Percentiles rank a stretch among this genome's conserved stretches.
phyloP scores from a whole-genome alignment of 2,329 filamentous ascomycete species.

The Fusarium foetens region DNA sequence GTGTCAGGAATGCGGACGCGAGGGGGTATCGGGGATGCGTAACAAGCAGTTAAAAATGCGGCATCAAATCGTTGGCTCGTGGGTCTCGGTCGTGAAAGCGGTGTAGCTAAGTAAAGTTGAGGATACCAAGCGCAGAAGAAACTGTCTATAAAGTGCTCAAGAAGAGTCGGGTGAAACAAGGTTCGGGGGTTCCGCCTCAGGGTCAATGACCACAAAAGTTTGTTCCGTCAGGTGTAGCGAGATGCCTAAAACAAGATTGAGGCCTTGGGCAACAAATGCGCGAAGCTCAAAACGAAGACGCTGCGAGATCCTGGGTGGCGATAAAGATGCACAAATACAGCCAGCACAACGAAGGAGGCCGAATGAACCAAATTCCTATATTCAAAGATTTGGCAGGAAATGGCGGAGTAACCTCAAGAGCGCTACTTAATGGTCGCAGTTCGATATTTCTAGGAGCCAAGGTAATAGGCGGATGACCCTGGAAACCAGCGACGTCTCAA shows the following conservation, averaged over 20 bases:
- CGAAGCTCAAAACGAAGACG: constrained; percentile 1
- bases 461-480: constrained; percentile 2
- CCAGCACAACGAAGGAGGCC: constrained; percentile 43
- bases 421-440: constrained; percentile 28
- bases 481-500: constrained; percentile 4
- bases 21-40: constrained; percentile 18
- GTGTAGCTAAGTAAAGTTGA: constrained; percentile 24
- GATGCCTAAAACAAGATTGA: constrained; percentile 3
- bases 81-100: constrained; percentile 40
- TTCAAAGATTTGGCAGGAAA: constrained; percentile 14
- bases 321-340: constrained; percentile 19
- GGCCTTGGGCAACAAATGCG: constrained; percentile 30
- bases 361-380: constrained; percentile 13
- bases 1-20: constrained; percentile 4
- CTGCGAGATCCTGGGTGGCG: constrained; percentile 16
- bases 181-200: neutral
- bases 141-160: constrained; percentile 16
- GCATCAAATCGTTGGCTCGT: constrained; percentile 41
- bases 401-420: constrained; percentile 40
- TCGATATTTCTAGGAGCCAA: constrained; percentile 18
- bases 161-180: constrained; percentile 1
- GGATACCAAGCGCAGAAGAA: constrained; percentile 9
- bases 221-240: constrained; percentile 15
- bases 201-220: constrained; percentile 6
- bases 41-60: constrained; percentile 28